Percentiles rank a stretch among this genome's conserved stretches.
Conservation (phyloP, 192 early-diverging fungal species). For the Coemansia erecta region DNA sequence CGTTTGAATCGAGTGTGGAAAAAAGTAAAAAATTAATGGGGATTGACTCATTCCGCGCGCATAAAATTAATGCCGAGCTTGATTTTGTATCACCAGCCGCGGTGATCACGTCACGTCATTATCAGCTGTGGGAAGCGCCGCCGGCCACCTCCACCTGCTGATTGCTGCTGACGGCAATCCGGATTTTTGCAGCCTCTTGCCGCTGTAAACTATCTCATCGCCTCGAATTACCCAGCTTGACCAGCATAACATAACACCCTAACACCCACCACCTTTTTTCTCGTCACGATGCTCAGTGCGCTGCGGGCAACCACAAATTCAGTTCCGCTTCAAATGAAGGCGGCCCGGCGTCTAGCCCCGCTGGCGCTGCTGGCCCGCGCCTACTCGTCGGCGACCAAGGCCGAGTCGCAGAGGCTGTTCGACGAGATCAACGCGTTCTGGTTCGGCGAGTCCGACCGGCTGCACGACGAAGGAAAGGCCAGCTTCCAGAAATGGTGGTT, state of each 20-base stretch:
- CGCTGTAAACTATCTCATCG: no score
- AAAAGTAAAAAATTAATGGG: background rate
- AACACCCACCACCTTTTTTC: background rate
- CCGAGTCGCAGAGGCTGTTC: conserved; percentile 37
- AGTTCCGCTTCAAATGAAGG: background rate
- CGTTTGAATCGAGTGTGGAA: no score
- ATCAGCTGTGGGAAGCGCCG: no score
- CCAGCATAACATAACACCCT: background rate
- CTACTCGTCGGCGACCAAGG: conserved; percentile 19
- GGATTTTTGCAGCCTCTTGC: background rate
- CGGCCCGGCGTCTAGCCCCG: background rate
- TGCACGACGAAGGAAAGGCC: conserved; percentile 32
- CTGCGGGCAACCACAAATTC: no score
- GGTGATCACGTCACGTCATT: background rate
- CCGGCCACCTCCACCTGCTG: no score
- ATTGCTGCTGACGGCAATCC: background rate
- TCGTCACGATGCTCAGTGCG: background rate
- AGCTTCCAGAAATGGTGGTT: conserved; percentile 56
- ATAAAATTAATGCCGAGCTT: no score
- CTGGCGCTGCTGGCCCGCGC: conserved; percentile 1
- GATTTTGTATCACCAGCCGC: background rate
- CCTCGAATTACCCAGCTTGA: no score
- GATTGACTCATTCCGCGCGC: background rate
- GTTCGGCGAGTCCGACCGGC: conserved; percentile 47
- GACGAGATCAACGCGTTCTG: conserved; percentile 42